Conservation (phyloP, 331 rosid genomes). For the Acacia concinna region DNA sequence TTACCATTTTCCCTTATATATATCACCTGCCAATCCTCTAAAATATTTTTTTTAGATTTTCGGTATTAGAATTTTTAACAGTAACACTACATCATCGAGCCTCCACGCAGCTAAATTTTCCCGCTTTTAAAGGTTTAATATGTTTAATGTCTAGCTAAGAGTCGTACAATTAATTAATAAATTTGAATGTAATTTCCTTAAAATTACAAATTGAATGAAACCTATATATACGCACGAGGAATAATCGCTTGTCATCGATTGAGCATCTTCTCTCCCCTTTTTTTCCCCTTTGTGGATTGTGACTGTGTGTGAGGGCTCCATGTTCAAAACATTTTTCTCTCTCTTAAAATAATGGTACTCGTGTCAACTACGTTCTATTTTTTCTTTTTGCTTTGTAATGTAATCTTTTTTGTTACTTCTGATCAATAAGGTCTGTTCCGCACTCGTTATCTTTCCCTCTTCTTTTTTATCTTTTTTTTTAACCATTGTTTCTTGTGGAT, state of each 20-base stretch:
- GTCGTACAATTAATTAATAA: neutral
- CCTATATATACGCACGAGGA: neutral
- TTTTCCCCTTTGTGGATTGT: neutral
- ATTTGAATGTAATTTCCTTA: neutral
- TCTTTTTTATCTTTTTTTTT: neutral
- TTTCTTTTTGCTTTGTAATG: too few species aligned
- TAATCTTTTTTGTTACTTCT: neutral
- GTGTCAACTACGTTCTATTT: neutral
- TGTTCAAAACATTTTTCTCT: neutral
- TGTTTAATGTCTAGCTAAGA: neutral
- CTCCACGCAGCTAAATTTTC: too few species aligned
- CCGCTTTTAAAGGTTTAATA: neutral
- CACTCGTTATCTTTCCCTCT: neutral
- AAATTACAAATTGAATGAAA: neutral
- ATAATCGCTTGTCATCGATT: neutral
- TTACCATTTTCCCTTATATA: neutral
- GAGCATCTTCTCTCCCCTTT: neutral
- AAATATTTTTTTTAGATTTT: neutral
- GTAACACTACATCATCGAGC: neutral
- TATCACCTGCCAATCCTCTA: neutral
- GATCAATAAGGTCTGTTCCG: neutral
- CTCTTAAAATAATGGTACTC: slow-evolving; percentile 1
- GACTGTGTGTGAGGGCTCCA: neutral
- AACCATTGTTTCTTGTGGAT: neutral
- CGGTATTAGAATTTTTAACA: neutral